Evolutionary conservation across 192 early-diverging fungal genomes (phyloP).

Genomic region (Entrophospora sp.): DNA sequence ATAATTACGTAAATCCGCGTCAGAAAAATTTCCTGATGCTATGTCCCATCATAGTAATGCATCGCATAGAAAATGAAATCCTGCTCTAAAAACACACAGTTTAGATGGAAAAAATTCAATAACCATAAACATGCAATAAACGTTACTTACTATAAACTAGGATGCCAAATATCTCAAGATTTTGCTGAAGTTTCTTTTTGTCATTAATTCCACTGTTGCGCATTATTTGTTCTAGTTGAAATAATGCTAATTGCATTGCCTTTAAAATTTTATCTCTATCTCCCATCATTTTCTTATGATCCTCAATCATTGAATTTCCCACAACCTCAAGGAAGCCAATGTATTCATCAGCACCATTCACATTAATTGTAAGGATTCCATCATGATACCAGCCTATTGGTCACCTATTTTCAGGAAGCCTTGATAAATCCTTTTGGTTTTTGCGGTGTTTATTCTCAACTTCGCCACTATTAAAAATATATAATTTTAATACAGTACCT

Average conservation of each 20-base stretch:
- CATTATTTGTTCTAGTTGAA: slow-evolving; percentile 2
- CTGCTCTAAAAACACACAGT: slow-evolving; percentile 10
- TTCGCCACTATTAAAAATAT: not conserved
- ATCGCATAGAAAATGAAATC: slow-evolving; percentile 9
- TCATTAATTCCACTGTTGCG: not conserved
- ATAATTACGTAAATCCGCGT: too few relatives aligned
- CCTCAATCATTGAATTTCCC: not conserved
- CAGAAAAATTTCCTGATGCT: too few relatives aligned
- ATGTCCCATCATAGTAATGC: slow-evolving; percentile 9
- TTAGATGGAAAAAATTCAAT: not conserved
- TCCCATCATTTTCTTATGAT: not conserved
- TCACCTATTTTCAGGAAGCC: not conserved
- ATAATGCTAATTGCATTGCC: slow-evolving; percentile 4
- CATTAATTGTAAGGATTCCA: slow-evolving; percentile 8
- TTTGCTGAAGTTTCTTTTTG: not conserved
- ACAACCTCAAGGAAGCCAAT: slow-evolving; percentile 11
- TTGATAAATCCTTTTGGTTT: slow-evolving; percentile 6
- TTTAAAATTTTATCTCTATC: slow-evolving; percentile 10
- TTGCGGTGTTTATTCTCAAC: slow-evolving; percentile 1
- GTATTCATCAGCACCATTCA: not conserved
- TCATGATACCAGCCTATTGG: not conserved
- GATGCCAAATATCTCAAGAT: not conserved
- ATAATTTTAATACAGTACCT: not conserved
- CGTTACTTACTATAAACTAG: slow-evolving; percentile 12
- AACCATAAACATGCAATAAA: slow-evolving; percentile 8